Evolutionary conservation across 208 protist genomes (phyloP).

Genomic region (Crithidia brevicula): DNA sequence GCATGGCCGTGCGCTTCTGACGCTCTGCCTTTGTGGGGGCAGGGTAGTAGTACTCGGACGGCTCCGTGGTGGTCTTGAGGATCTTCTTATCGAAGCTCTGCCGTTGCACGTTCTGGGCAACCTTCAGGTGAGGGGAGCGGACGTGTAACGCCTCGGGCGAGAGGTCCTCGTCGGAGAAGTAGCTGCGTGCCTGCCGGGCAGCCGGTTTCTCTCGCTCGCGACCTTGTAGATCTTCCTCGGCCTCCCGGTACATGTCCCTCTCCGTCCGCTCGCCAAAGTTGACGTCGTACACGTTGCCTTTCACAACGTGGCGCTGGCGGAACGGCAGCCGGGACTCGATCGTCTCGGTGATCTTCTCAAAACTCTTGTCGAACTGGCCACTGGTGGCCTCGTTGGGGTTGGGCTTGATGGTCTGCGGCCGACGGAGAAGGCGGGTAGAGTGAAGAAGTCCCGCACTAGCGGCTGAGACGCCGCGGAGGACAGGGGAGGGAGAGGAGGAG

Average conservation of each 20-base stretch:
- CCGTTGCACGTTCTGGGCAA: conserved; percentile 58
- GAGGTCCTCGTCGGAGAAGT: conserved; percentile 70
- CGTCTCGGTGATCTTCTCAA: conserved; percentile 77
- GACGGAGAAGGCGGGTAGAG: conserved; percentile 34
- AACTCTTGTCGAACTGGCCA: conserved; percentile 81
- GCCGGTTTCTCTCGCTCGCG: conserved; percentile 59
- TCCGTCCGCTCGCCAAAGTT: conserved; percentile 64
- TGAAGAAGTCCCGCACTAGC: conserved; percentile 22
- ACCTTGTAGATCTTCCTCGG: conserved; percentile 69
- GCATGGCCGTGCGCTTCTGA: conserved; percentile 22
- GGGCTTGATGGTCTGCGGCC: conserved; percentile 77
- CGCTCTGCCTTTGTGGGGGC: conserved; percentile 39
- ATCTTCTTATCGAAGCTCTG: conserved; percentile 66
- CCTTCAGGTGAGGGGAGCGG: conserved; percentile 68
- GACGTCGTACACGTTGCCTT: conserved; percentile 68
- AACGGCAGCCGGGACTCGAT: conserved; percentile 68
- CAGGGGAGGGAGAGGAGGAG: neutral
- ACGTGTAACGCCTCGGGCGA: conserved; percentile 60
- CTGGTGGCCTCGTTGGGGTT: conserved; percentile 69
- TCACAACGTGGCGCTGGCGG: conserved; percentile 56
- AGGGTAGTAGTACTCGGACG: conserved; percentile 77
- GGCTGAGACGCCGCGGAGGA: neutral
- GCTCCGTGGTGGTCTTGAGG: conserved; percentile 69
- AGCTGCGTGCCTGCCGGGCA: conserved; percentile 69
- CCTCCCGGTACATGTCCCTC: conserved; percentile 55